Evolutionary conservation across 2,329 filamentous ascomycete genomes (phyloP).

Genomic region (Reticulascus tulasneorum): DNA sequence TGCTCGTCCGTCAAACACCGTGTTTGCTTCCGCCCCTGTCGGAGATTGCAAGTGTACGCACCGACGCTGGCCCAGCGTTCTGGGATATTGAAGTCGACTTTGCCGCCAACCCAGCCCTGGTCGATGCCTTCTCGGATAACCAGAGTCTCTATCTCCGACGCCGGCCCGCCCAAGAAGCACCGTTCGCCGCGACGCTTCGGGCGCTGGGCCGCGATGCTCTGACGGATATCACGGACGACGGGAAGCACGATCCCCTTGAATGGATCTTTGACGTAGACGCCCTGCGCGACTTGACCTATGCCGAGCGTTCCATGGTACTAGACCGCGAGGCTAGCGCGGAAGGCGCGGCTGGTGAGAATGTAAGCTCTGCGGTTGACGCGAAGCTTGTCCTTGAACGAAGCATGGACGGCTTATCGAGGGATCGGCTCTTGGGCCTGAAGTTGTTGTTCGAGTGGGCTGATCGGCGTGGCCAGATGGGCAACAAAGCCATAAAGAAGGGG

Average conservation of each 20-base stretch:
- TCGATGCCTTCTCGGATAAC: constrained; percentile 60
- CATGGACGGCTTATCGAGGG: constrained; percentile 34
- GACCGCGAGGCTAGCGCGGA: constrained; percentile 45
- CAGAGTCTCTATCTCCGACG: constrained; percentile 73
- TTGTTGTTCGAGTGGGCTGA: constrained; percentile 56
- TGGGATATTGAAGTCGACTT: constrained; percentile 84
- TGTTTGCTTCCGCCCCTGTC: constrained; percentile 62
- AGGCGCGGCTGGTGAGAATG: constrained; percentile 36
- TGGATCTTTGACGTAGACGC: constrained; percentile 68
- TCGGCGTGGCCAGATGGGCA: constrained; percentile 33
- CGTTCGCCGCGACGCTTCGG: constrained; percentile 70
- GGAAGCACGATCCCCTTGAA: constrained; percentile 51
- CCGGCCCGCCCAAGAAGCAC: constrained; percentile 62
- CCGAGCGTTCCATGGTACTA: constrained; percentile 63
- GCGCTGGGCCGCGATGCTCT: constrained; percentile 54
- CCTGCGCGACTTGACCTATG: constrained; percentile 53
- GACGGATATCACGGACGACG: constrained; percentile 20
- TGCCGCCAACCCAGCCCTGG: constrained; percentile 54
- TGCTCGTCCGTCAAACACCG: constrained; percentile 46
- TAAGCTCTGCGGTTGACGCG: constrained; percentile 58
- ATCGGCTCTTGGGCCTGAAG: constrained; percentile 43
- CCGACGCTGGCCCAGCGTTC: constrained; percentile 61
- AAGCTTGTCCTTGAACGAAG: constrained; percentile 61
- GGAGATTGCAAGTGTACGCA: constrained; percentile 56
- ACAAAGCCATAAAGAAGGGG: constrained; percentile 14